Conservation (phyloP, 2,329 filamentous ascomycete genomes). For the Apiospora kogelbergensis region DNA sequence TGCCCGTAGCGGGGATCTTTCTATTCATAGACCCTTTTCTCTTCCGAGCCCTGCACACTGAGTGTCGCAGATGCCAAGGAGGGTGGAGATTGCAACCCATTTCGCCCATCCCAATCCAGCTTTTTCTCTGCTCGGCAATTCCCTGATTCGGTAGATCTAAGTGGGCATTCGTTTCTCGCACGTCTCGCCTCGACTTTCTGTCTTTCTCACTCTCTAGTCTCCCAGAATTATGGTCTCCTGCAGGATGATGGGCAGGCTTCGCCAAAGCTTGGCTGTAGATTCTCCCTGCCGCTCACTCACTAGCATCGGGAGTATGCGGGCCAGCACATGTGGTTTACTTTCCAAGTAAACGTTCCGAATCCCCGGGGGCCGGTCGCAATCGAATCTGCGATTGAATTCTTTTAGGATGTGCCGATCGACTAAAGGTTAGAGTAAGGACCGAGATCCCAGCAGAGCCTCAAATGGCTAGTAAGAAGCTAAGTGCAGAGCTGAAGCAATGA, state of each 20-base stretch:
- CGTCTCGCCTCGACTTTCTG: not conserved
- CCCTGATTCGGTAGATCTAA: not conserved
- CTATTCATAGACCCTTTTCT: slow-evolving; percentile 4
- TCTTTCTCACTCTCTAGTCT: not conserved
- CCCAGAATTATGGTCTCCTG: not conserved
- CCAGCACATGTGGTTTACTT: too few species aligned
- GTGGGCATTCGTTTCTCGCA: not conserved
- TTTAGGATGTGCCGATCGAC: not conserved
- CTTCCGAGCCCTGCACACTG: not conserved
- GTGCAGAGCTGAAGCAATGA: not conserved
- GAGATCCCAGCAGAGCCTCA: not conserved
- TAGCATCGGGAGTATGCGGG: too few species aligned
- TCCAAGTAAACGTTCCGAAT: not conserved
- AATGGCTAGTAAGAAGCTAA: not conserved
- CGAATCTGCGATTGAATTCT: not conserved
- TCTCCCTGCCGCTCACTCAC: not conserved
- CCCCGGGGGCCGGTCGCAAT: not conserved
- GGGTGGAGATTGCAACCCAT: not conserved
- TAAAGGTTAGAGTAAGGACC: not conserved
- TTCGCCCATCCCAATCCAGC: not conserved
- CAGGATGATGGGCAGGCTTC: not conserved
- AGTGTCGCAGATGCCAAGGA: slow-evolving; percentile 1
- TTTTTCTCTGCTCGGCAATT: not conserved
- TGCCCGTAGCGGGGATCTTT: not conserved
- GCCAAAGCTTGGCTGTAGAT: not conserved